Conservation (phyloP, 345 rosid species). For the Eucalyptus guilfoylei region DNA sequence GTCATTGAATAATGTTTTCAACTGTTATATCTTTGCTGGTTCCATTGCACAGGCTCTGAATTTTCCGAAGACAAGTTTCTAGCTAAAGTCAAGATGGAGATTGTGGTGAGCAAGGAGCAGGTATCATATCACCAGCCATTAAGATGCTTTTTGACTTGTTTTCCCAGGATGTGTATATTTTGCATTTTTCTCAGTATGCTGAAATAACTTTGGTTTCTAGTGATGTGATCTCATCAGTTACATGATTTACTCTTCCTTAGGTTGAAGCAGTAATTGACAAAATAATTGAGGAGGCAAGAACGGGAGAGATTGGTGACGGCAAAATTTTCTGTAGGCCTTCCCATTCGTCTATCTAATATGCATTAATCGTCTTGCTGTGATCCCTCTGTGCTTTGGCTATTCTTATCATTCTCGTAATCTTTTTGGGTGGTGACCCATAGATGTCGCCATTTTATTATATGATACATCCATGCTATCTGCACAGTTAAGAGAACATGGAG, state of each 20-base stretch:
- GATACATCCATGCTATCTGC: not conserved
- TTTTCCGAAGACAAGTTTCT: constrained; percentile 83
- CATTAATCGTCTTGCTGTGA: not conserved
- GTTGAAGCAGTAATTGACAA: constrained; percentile 70
- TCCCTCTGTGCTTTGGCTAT: not conserved
- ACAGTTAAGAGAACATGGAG: not conserved
- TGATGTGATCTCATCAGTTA: not conserved
- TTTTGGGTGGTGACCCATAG: not conserved
- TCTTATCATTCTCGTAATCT: not conserved
- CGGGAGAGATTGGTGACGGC: constrained; percentile 90
- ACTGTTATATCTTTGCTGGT: not conserved
- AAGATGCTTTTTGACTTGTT: not conserved
- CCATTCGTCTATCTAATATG: not conserved
- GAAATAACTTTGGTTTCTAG: not conserved
- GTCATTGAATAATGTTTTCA: not conserved
- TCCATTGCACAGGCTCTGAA: constrained; percentile 53
- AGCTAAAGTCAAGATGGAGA: constrained; percentile 88
- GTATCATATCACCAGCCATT: constrained; percentile 8
- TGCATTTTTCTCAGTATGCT: not conserved
- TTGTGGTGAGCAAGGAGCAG: constrained; percentile 76
- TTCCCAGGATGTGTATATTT: not conserved
- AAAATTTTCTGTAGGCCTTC: constrained; percentile 61
- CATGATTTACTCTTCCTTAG: constrained; percentile 13
- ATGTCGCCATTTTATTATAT: not conserved
- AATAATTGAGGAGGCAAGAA: constrained; percentile 63